Percentiles rank a stretch among this genome's conserved stretches.
Evolutionary conservation across 768 basidiomycete species (phyloP).

Genomic region (Polyporus arcularius): DNA sequence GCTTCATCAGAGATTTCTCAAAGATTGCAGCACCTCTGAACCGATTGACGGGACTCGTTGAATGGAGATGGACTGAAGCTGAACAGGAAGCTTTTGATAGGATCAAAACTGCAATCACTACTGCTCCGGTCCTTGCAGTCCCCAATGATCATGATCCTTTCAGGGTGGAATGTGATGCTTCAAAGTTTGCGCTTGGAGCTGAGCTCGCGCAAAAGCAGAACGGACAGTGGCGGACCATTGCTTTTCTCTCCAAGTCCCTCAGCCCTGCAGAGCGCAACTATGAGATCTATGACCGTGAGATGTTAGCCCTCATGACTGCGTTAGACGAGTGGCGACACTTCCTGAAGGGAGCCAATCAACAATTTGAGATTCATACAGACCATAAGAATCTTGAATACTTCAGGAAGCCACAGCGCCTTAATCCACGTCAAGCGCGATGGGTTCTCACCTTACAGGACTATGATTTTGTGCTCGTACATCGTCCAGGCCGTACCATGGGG

Average conservation of each 20-base stretch:
- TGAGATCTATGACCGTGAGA: conserved; percentile 38
- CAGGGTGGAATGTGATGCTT: conserved; percentile 24
- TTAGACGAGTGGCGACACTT: conserved; percentile 30
- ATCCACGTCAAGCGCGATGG: conserved; percentile 36
- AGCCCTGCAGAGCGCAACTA: conserved; percentile 32
- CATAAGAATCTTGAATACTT: conserved; percentile 36
- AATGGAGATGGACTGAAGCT: conserved; percentile 1
- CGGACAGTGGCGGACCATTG: conserved; percentile 12
- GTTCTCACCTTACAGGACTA: conserved; percentile 14
- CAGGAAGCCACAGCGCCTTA: conserved; percentile 25
- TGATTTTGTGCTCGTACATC: conserved; percentile 18
- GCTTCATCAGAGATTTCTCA: conserved; percentile 33
- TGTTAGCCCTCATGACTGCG: conserved; percentile 36
- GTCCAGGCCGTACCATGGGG: conserved; percentile 4
- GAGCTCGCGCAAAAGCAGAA: conserved; percentile 29
- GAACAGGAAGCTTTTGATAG: neutral
- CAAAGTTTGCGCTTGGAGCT: conserved; percentile 29
- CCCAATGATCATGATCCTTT: conserved; percentile 15
- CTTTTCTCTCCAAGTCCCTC: conserved; percentile 15
- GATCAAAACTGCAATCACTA: neutral
- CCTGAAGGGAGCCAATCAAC: conserved; percentile 18
- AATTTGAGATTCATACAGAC: conserved; percentile 29
- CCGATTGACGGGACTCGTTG: neutral
- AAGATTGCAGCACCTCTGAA: conserved; percentile 25
- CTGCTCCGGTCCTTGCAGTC: conserved; percentile 14